Evolutionary conservation across 2,329 filamentous ascomycete species (phyloP), one percentile per base, ranked within the genome.

Genomic region (Epichloe baconii): DNA sequence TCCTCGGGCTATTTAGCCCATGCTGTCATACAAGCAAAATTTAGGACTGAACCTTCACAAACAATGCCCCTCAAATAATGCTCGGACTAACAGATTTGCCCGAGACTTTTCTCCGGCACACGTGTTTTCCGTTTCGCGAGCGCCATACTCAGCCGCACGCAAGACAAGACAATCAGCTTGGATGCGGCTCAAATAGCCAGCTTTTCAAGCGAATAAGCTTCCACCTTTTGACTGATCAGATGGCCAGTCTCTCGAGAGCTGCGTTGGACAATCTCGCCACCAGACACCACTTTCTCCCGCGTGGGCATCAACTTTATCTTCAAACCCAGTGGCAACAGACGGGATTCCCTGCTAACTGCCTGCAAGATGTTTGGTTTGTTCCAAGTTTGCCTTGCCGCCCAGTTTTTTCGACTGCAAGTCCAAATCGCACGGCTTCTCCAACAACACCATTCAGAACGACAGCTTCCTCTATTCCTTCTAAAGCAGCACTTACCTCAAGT

Each of bases 191-290:
- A 88, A 60, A 88, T 71, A 49, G 77, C 67, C 59, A 95, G 82
- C 67, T 81, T 80, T 70, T 95, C 88, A 57, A 91, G 76, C 45
- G 86, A 88, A 70, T 96, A 95, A 57, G 83, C 80, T 51, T 85
- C 86, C 55, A 90, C 84, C 64, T 83, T 83, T 69, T 86, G 85
- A 63, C 85, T 88, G 62, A 85, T 80, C 65, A 94, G 69, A 66
- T 86, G 80, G 17, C 86, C 87, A 53, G 83, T 82, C 69, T 95
- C 85, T 66, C 88, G 75, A 58, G 71, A 74, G 59, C 76, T 88
- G 58, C 87, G 79, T 64, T 78, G 71, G 55, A 82, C 75, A 41
- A 88, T 71, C 70, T 88, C 85, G 17, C 88, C 87, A 51, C 81
- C 82, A 45, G 77, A 73, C 58, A 82, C 72, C 57, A 86, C 70